Base-by-base conservation (phyloP, 768 basidiomycete genomes). In the Collybiopsis luxurians region DNA sequence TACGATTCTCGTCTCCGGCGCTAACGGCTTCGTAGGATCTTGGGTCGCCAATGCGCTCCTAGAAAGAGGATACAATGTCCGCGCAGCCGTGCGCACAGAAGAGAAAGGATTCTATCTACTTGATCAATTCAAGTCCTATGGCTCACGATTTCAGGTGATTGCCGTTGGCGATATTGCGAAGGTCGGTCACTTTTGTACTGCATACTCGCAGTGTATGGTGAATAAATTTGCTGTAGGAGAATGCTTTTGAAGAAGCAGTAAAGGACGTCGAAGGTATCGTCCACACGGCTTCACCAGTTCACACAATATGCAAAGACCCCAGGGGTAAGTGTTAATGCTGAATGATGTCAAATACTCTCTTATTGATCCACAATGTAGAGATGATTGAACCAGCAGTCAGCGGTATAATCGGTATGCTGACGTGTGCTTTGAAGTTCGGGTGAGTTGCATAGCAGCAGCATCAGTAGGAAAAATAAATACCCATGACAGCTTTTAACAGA, bases 371-470 rank as follows among this genome's bases (percentile, higher is more conserved):
- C 40, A 43, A 4, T 4, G 19, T 19, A 86, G 85, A 89, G 58
- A 62, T 90, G 38, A 83, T 90, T 59, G 68, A 67, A 17, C 91
- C 92, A 4, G 91, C 91, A 24, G 80, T 92, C 3, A 71, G 82
- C 2, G 90, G 91, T 1, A 92, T 90, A 0, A 63, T 80, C 1
- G 76, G 82, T 5, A 74, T 92, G 13, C 72, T 93, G 24, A 71
- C 81, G 58, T 82, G 83, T 43, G 78, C 83, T 9, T 65, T 79
- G 55, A 85, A 83, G 66, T 64, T 81, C 60, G 31, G 31, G n/a
- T n/a, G n/a, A n/a, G n/a, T n/a, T n/a, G n/a, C n/a, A n/a, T n/a
- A n/a, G n/a, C n/a, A n/a, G n/a, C n/a, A n/a, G n/a, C n/a, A n/a
- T n/a, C n/a, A n/a, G n/a, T n/a, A n/a, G n/a, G n/a, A n/a, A n/a